Percentiles rank a stretch among this genome's conserved stretches.
Conservation (phyloP, 2,329 filamentous ascomycete species). For the Neobulgaria alba region DNA sequence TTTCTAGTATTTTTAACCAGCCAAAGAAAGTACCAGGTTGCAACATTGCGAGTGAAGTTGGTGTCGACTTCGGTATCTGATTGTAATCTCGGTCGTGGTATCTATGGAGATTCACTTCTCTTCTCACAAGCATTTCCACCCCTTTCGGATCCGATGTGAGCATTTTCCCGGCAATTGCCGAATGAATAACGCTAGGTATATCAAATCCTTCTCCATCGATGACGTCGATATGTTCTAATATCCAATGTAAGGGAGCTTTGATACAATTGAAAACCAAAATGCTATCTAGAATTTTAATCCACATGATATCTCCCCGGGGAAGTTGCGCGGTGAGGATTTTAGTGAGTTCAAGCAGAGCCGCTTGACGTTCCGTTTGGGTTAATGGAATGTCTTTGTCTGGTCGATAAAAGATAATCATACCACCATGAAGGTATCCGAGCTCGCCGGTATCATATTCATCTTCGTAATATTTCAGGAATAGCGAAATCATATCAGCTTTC, state of each 20-base stretch:
- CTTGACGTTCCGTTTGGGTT: not conserved
- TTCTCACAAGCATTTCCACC: not conserved
- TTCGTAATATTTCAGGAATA: conserved; percentile 2
- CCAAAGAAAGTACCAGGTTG: not conserved
- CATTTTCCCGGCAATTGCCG: not conserved
- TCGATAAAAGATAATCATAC: conserved; percentile 3
- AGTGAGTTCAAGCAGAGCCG: not conserved
- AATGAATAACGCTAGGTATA: not conserved
- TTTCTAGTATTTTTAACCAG: not conserved
- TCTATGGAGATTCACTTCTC: not conserved
- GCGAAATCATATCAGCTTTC: conserved; percentile 4
- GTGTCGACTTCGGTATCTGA: not conserved
- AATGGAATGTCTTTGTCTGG: conserved; percentile 2
- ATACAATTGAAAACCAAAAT: not conserved
- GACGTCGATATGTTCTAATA: not conserved
- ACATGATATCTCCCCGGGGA: no score
- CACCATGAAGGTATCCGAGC: not conserved
- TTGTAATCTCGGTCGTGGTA: not conserved
- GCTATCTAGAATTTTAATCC: not conserved
- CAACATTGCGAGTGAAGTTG: not conserved
- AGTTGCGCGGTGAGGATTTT: not conserved
- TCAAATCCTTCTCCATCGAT: not conserved
- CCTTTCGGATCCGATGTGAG: not conserved
- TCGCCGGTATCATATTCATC: conserved; percentile 1
- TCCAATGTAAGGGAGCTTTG: not conserved